Evolutionary conservation across 306 rosid genomes (phyloP), one percentile per base, ranked within the genome.

Genomic region (Vigna mungo): DNA sequence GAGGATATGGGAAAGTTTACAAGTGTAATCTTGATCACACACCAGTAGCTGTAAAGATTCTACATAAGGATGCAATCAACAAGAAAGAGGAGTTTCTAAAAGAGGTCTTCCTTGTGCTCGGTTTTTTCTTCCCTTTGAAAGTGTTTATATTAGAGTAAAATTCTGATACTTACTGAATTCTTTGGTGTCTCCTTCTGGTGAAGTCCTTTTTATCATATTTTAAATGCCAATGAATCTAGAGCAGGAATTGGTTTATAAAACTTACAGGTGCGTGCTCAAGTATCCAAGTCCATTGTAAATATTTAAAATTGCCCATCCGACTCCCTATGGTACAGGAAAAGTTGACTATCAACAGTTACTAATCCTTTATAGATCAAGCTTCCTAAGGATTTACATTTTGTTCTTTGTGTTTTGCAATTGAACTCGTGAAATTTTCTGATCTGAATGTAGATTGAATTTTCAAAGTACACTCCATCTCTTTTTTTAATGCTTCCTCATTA

Each of bases 1-100:
- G 98, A 66, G 98, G 98, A 59, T 95, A 92, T 71, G 97, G 98
- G 61, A 92, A 92, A 81, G 98, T 95, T 80, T 95, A 92, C 86
- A 89, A 85, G 84, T 92, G 98, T 85, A 83, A 51, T 81, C 96
- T 95, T 49, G 96, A 95, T 85, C 97, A 88, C 90, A 89, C 96
- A 61, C 90, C 95, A 9, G 98, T 88, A 44, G 98, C 97, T 73
- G 87, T 95, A 32, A 95, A 95, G 88, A 91, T 90, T 87, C 85
- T 90, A 76, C 90, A 68, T 47, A 82, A 70, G 23, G 88, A 85
- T 10, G 85, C 87, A 65, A 61, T 73, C 23, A 81, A 87, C 79
- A 90, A 89, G 89, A 92, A 83, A 79, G 88, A 91, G 13, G 97
- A 95, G 86, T 95, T 95, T 80, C 84, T 95, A 66, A 95, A 81